Percentiles rank a stretch among this genome's conserved stretches.
These are phyloP conservation scores for Poterioochromonas sp. DNA, from an alignment of 352 stramenopile species.

Conservation along the genomic window DNA sequence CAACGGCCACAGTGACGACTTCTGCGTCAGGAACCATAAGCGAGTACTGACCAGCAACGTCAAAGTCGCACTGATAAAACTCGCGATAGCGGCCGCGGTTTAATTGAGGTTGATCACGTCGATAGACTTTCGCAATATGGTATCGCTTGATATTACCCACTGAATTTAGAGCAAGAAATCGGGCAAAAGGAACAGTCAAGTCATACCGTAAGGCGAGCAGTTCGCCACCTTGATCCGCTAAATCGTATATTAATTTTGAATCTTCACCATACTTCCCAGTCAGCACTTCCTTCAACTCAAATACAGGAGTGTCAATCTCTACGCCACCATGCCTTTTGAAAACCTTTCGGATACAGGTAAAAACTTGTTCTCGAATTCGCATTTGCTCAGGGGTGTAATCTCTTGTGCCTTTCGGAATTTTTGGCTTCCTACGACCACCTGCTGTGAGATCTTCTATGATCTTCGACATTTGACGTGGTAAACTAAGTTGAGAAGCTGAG, in stretches of 20 bases:
- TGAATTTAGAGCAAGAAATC: slow-evolving; percentile 91
- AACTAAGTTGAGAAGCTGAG: no score
- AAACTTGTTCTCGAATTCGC: slow-evolving; percentile 87
- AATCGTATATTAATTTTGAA: slow-evolving; percentile 97
- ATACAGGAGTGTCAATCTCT: slow-evolving; percentile 95
- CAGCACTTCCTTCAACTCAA: slow-evolving; percentile 96
- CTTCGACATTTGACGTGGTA: no score
- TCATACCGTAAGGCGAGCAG: slow-evolving; percentile 72
- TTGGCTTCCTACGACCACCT: slow-evolving; percentile 55
- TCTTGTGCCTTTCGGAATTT: slow-evolving; percentile 79
- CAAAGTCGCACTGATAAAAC: slow-evolving; percentile 99
- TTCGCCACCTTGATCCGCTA: slow-evolving; percentile 93
- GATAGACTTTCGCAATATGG: slow-evolving; percentile 85
- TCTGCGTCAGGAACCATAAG: slow-evolving; percentile 93
- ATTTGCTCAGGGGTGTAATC: slow-evolving; percentile 93
- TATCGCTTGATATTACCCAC: slow-evolving; percentile 97
- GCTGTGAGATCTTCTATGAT: neutral
- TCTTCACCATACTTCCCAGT: slow-evolving; percentile 98
- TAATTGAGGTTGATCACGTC: slow-evolving; percentile 78
- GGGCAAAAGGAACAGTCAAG: slow-evolving; percentile 94
- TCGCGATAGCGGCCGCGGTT: slow-evolving; percentile 88
- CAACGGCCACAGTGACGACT: slow-evolving; percentile 84
- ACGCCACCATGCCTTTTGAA: slow-evolving; percentile 95
- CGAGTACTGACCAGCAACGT: slow-evolving; percentile 87
- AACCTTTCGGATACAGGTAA: slow-evolving; percentile 90